Conservation (phyloP, 768 basidiomycete genomes). For the Rhodosporidiobolus sp. region DNA sequence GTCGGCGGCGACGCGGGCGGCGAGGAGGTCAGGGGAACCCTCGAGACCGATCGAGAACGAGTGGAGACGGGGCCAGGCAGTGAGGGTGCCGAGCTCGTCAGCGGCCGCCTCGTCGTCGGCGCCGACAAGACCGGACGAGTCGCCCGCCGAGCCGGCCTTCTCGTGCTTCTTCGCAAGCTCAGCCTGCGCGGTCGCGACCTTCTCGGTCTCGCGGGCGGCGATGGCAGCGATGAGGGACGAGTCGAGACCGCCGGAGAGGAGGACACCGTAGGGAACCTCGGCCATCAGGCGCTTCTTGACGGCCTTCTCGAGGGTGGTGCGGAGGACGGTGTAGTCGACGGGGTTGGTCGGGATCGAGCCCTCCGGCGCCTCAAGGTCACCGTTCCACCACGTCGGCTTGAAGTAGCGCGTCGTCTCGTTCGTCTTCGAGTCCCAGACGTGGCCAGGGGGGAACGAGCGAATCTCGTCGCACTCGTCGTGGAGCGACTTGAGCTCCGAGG, state of each 20-base stretch:
- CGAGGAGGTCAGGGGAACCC: slow-evolving; percentile 89
- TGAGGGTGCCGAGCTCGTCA: slow-evolving; percentile 57
- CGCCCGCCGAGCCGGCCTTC: slow-evolving; percentile 13
- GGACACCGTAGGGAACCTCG: slow-evolving; percentile 95
- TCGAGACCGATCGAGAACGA: slow-evolving; percentile 96
- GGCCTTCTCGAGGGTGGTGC: slow-evolving; percentile 81
- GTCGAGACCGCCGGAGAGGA: slow-evolving; percentile 91
- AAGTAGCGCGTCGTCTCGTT: slow-evolving; percentile 77
- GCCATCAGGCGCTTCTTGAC: slow-evolving; percentile 95
- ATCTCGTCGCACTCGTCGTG: slow-evolving; percentile 89
- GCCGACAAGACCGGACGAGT: slow-evolving; percentile 51
- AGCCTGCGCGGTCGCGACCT: slow-evolving; percentile 71
- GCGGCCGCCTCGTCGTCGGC: slow-evolving; percentile 26
- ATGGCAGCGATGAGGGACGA: slow-evolving; percentile 93
- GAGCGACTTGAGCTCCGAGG: slow-evolving; percentile 92
- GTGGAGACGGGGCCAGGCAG: slow-evolving; percentile 91
- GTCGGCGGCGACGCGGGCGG: slow-evolving; percentile 87
- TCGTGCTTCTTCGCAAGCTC: slow-evolving; percentile 58
- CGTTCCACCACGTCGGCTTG: slow-evolving; percentile 81
- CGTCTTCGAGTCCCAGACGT: slow-evolving; percentile 85
- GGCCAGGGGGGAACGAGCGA: slow-evolving; percentile 93
- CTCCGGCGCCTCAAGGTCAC: slow-evolving; percentile 65
- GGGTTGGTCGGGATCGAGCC: slow-evolving; percentile 60
- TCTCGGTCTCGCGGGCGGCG: slow-evolving; percentile 91
- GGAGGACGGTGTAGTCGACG: slow-evolving; percentile 65